Percentiles rank a stretch among this genome's conserved stretches.
These are phyloP conservation scores for Tricholoma sp. DNA, from an alignment of 768 basidiomycete species.

Conservation along the genomic window DNA sequence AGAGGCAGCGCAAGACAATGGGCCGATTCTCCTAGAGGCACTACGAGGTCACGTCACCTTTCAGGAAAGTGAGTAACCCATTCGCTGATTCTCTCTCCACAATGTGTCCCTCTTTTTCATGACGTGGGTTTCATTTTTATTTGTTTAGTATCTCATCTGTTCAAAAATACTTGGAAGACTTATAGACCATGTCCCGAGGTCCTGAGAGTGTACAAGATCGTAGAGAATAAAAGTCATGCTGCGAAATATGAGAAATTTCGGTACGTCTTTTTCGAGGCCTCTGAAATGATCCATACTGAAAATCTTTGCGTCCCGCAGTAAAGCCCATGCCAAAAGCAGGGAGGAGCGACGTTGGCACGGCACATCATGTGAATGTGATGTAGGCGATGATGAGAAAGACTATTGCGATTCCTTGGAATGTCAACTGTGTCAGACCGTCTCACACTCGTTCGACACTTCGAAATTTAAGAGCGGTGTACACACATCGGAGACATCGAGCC, in stretches of 20 bases:
- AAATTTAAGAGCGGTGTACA: neutral
- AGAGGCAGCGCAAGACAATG: neutral
- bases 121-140: neutral
- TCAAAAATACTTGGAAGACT: neutral
- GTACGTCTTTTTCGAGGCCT: neutral
- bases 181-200: neutral
- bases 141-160: neutral
- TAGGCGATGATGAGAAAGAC: neutral
- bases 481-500: neutral
- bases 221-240: neutral
- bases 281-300: neutral
- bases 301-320: neutral
- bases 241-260: neutral
- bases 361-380: neutral
- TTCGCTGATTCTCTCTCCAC: neutral
- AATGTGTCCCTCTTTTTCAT: neutral
- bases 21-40: neutral
- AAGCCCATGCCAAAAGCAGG: neutral
- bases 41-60: neutral
- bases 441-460: neutral
- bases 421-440: neutral
- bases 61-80: neutral
- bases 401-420: neutral
- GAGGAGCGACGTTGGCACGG: neutral
- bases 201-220: neutral